A percentile compares a stretch with the other conserved stretches of the same genome.
Conservation (phyloP, 495 filamentous ascomycete genomes). For the Apodospora peruviana region DNA sequence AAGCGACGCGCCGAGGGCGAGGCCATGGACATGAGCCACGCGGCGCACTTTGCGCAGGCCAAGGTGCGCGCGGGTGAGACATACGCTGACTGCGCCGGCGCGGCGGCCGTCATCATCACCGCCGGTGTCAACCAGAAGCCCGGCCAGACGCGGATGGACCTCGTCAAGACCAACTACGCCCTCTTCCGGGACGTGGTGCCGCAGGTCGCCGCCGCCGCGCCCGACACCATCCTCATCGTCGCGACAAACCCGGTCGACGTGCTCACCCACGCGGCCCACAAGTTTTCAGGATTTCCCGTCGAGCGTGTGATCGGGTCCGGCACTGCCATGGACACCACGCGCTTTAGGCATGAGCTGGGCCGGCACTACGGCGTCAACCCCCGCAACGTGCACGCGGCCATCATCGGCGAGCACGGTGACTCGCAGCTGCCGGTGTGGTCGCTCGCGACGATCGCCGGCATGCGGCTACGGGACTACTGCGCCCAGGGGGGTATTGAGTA, state of each 20-base stretch:
- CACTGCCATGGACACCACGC: constrained; percentile 28
- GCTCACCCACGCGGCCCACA: constrained; percentile 22
- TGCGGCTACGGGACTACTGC: constrained; percentile 24
- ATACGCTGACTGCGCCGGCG: constrained; percentile 38
- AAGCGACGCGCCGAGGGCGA: constrained; percentile 28
- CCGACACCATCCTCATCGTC: constrained; percentile 27
- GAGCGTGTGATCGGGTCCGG: constrained; percentile 28
- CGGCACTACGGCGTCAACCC: constrained; percentile 24
- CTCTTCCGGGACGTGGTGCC: constrained; percentile 21
- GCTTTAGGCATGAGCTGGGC: constrained; percentile 28
- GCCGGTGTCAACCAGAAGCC: constrained; percentile 30
- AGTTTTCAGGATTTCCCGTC: constrained; percentile 22
- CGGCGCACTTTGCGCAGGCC: constrained; percentile 30
- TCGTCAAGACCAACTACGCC: constrained; percentile 25
- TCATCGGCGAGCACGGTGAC: constrained; percentile 29
- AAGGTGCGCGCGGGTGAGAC: constrained; percentile 24
- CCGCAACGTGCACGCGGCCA: constrained; percentile 26
- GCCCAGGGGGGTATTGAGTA: constrained; percentile 15
- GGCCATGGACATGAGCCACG: constrained; percentile 33
- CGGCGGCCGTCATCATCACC: constrained; percentile 51
- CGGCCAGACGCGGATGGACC: constrained; percentile 26
- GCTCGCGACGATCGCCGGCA: constrained; percentile 24
- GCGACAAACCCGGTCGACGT: constrained; percentile 32
- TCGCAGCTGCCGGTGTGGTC: constrained; percentile 28
- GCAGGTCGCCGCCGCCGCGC: constrained; percentile 17